These are phyloP conservation scores for Hypoxylon sp. DNA, from an alignment of 2,329 filamentous ascomycete genomes.

Conservation along the genomic window DNA sequence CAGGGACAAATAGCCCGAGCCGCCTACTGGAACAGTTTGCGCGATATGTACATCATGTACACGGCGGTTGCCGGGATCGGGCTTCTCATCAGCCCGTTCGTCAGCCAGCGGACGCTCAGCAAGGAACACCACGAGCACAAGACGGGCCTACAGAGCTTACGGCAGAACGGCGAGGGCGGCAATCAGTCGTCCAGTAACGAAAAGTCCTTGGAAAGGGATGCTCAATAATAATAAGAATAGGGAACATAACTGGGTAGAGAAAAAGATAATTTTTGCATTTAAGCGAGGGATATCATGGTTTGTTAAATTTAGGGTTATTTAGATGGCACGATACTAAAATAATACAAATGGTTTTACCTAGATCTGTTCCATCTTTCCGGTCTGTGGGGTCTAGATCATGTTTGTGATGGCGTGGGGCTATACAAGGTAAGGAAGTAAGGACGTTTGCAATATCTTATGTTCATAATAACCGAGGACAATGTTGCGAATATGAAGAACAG, in stretches of 20 bases:
- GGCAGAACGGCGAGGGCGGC: constrained; percentile 30
- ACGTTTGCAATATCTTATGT: no score
- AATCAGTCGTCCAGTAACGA: constrained; percentile 1
- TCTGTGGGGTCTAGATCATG: background rate
- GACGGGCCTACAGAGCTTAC: constrained; percentile 63
- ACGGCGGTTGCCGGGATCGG: constrained; percentile 62
- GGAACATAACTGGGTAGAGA: background rate
- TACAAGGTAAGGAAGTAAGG: background rate
- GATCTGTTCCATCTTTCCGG: background rate
- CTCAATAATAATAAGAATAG: constrained; percentile 14
- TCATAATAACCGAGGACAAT: no score
- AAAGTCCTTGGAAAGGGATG: constrained; percentile 21
- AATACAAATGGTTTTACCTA: background rate
- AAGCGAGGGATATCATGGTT: background rate
- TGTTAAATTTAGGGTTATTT: background rate
- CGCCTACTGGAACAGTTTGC: constrained; percentile 63
- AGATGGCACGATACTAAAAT: background rate
- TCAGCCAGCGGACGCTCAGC: constrained; percentile 63
- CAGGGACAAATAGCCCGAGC: constrained; percentile 53
- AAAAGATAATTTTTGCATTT: constrained; percentile 1
- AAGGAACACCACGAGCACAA: constrained; percentile 68
- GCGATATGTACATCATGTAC: constrained; percentile 70
- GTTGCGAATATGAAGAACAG: no score
- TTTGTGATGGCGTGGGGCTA: background rate
- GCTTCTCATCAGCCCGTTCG: constrained; percentile 60